Conservation (phyloP, 148 eudicot species). For the Vaccinium vitisidaea region DNA sequence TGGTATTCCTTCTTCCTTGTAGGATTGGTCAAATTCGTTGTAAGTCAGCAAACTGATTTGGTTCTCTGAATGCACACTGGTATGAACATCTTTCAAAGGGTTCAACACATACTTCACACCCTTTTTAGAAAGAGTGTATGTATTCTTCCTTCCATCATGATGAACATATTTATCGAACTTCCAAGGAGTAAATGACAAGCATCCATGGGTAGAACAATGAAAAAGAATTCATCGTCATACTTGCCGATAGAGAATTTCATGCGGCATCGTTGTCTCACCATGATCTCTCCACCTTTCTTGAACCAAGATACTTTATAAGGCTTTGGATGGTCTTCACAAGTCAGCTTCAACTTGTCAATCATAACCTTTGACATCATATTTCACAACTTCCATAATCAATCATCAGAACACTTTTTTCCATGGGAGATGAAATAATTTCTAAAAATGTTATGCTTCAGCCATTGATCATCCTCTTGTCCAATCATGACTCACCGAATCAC, state of each 20-base stretch:
- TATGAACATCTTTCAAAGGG: not conserved
- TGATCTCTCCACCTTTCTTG: not conserved
- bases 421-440: not conserved
- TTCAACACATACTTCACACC: too few species aligned
- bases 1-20: not conserved
- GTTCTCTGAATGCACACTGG: not conserved
- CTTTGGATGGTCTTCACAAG: not conserved
- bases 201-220: too few species aligned
- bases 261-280: not conserved
- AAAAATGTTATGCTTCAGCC: not conserved
- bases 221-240: too few species aligned
- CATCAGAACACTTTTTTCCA: not conserved
- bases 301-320: not conserved
- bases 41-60: not conserved
- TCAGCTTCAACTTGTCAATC: not conserved
- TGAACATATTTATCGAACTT: too few species aligned
- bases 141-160: too few species aligned
- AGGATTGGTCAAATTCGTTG: not conserved
- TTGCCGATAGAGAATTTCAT: too few species aligned
- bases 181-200: too few species aligned
- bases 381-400: conserved; percentile 3
- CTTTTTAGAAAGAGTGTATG: too few species aligned
- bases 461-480: not conserved
- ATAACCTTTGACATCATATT: too few species aligned
- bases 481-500: not conserved